These are phyloP conservation scores for Euphorbia tirucalli DNA, from an alignment of 345 rosid genomes.

Conservation along the genomic window DNA sequence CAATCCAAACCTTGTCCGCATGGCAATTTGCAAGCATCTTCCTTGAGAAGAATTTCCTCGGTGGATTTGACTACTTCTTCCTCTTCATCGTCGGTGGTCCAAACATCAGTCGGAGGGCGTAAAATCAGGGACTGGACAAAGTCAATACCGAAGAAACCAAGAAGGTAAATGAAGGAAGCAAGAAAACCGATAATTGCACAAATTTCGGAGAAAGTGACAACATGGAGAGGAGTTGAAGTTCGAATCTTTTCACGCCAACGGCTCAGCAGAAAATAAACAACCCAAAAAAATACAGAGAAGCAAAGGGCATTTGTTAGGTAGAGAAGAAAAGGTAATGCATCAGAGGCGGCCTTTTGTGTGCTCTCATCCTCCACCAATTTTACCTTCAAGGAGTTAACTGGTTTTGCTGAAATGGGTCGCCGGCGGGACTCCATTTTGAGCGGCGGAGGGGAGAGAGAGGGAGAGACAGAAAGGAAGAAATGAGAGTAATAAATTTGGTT, in stretches of 20 bases:
- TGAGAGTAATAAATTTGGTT: background rate
- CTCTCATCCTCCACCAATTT: constrained; percentile 3
- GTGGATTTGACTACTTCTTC: background rate
- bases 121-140: constrained; percentile 38
- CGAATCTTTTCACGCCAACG: constrained; percentile 50
- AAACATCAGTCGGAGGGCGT: constrained; percentile 33
- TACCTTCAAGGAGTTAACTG: background rate
- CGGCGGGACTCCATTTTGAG: constrained; percentile 28
- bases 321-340: constrained; percentile 18
- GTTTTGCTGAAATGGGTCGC: constrained; percentile 9
- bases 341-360: background rate
- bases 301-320: constrained; percentile 31
- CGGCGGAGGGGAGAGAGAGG: background rate
- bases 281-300: constrained; percentile 37
- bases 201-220: constrained; percentile 29
- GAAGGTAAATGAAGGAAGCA: constrained; percentile 33
- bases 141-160: constrained; percentile 40
- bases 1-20: constrained; percentile 30
- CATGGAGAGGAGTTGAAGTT: constrained; percentile 36
- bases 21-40: constrained; percentile 14
- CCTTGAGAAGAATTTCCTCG: constrained; percentile 13
- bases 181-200: constrained; percentile 27
- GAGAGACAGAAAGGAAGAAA: background rate
- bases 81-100: constrained; percentile 24
- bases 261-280: constrained; percentile 34